Base-by-base conservation (phyloP, 495 filamentous ascomycete species). In the Darksidea phi region DNA sequence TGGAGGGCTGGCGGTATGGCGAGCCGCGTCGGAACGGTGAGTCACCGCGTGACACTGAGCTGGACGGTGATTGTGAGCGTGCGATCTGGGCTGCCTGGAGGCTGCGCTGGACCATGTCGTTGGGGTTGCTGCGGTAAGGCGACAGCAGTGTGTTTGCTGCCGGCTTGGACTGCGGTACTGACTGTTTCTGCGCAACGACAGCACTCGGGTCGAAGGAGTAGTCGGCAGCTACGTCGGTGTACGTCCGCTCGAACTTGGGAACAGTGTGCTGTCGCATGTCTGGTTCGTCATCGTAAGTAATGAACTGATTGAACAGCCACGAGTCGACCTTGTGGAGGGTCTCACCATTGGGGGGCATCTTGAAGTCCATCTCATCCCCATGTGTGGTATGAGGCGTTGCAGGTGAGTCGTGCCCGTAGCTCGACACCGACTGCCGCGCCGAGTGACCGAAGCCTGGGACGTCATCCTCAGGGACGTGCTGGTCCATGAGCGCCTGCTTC, bases 1-100 rank as follows among this genome's bases (percentile, higher is more conserved):
- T 72, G 69, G 43, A 76, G 67, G 42, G 80, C 80, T 66, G 69
- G 69, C 56, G 85, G 47, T 84, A 83, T 0, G 88, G 88, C 1
- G 92, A 96, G 48, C 80, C 79, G 2, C 86, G 79, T 17, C 87
- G 84, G 78, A 96, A 97, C 0, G 94, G 94, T 17, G 94, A 97
- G 17, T 81, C 82, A 43, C 86, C 88, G 45, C 90, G 82, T 18
- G 86, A 82, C 1, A 80, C 51, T 67, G 76, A 45, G 72, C 70
- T 59, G 68, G 80, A 63, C 21, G 82, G 84, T 37, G 80, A 85
- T 37, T 79, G 78, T 26, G 79, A 85, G 18, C 78, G 79, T 21
- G 84, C 87, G 64, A 80, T 88, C 74, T 86, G 91, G 43, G 88
- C 89, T 46, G 83, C 87, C 60, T 93, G 88, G 8, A 96, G 73